These are phyloP conservation scores for Neonectria hederae DNA, from an alignment of 2,329 filamentous ascomycete genomes.

Conservation along the genomic window DNA sequence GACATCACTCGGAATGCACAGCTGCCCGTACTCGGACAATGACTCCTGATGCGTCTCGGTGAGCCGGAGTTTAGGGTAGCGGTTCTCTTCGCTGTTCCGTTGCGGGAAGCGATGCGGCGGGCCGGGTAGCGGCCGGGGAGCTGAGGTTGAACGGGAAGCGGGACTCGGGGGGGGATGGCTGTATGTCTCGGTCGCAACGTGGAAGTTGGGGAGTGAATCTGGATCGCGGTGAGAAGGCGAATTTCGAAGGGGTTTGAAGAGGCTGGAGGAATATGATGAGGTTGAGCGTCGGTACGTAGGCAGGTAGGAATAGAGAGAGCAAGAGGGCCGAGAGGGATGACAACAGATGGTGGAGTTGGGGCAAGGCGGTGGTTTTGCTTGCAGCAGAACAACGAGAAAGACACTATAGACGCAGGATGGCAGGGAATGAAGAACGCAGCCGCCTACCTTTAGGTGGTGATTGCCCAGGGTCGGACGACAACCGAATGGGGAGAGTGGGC, in stretches of 20 bases:
- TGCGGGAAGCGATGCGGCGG: conserved; percentile 28
- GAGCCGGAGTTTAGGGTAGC: conserved; percentile 31
- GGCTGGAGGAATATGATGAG: conserved; percentile 20
- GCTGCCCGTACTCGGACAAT: conserved; percentile 47
- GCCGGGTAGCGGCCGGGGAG: conserved; percentile 35
- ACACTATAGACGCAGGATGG: conserved; percentile 38
- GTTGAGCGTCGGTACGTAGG: conserved; percentile 17
- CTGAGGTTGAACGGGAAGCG: conserved; percentile 37
- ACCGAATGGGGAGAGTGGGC: conserved; percentile 40
- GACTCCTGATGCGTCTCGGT: conserved; percentile 30
- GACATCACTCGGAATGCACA: conserved; percentile 51
- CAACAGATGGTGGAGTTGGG: conserved; percentile 32
- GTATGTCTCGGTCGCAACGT: conserved; percentile 45
- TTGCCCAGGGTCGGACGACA: conserved; percentile 38
- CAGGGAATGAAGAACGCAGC: conserved; percentile 34
- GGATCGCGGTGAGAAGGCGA: conserved; percentile 37
- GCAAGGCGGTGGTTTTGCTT: conserved; percentile 41
- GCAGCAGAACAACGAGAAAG: conserved; percentile 25
- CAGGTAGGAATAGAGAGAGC: conserved; percentile 26
- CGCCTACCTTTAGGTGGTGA: conserved; percentile 41
- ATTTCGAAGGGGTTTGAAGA: background rate
- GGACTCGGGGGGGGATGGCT: conserved; percentile 31
- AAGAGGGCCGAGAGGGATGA: conserved; percentile 24
- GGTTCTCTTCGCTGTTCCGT: conserved; percentile 30
- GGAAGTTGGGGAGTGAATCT: conserved; percentile 29